phyloP scores from a whole-genome alignment of 2,329 filamentous ascomycete genomes.

The Colletotrichum liriopes region DNA sequence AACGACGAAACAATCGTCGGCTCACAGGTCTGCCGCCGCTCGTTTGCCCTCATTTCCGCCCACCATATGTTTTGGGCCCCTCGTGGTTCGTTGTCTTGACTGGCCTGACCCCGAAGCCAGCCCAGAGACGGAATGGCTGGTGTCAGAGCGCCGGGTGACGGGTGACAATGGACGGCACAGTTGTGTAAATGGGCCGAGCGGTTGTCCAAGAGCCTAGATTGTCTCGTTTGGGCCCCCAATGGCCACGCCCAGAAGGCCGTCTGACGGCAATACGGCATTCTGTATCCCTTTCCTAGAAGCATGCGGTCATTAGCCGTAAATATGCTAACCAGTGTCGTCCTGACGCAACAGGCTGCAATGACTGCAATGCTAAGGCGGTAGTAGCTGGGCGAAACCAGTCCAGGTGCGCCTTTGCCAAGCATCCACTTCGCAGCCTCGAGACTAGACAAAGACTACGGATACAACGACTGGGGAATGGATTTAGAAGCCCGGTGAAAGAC shows the following conservation, averaged over 20 bases:
- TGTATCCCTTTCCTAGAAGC: neutral
- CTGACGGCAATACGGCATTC: conserved; percentile 16
- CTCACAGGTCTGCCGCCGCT: neutral
- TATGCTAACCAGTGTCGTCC: neutral
- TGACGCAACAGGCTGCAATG: neutral
- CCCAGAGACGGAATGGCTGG: conserved; percentile 26
- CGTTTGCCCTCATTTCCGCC: neutral
- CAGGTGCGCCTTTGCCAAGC: neutral
- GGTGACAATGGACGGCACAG: conserved; percentile 32
- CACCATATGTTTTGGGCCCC: neutral
- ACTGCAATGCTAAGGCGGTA: neutral
- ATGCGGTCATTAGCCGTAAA: neutral
- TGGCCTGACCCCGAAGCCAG: conserved; percentile 18
- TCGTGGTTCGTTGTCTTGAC: conserved; percentile 14
- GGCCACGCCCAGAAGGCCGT: neutral
- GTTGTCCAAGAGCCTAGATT: conserved; percentile 14
- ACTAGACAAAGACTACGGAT: neutral
- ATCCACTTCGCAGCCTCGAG: neutral
- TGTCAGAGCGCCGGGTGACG: conserved; percentile 24
- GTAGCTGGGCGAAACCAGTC: neutral
- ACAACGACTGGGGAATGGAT: neutral
- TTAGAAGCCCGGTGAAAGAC: neutral
- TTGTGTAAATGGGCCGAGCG: conserved; percentile 14
- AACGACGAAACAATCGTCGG: neutral
- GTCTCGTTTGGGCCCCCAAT: neutral